Evolutionary conservation across 148 eudicot species (phyloP), one percentile per base, ranked within the genome.

Genomic region (Arbutus unedo): DNA sequence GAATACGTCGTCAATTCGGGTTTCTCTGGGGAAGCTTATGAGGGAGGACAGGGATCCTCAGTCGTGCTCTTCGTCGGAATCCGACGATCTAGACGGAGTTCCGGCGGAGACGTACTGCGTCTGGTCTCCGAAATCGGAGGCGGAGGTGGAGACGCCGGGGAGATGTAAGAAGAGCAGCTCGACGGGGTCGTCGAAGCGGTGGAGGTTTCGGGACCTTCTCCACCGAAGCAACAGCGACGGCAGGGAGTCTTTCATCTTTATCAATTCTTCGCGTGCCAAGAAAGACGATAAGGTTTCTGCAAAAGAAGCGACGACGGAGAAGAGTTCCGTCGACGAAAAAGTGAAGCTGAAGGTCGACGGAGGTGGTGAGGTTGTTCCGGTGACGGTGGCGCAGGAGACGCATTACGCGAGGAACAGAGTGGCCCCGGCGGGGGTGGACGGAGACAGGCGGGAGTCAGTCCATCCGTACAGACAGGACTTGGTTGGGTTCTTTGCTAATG

Each of bases 171-270:
- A 95, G 90, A 93, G 94, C 79, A 85, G 83, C 0, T 94, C 95
- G 74, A 86, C 90, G 8, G 91, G 92, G 8, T 85, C 88, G 19
- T 95, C 98, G 4, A 93, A 87, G 87, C 80, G 94, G 74, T 96
- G 98, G 98, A 89, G 85, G 80, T 79, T 96, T 41, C 86, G 87
- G 21, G 89, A 91, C 64, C 87, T 96, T 45, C 72, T 96, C 15
- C 70, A 81, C 21, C 84, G 98, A 82, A 96, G 98, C 84, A 83
- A 86, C 48, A 96, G 98, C 72, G 98, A 94, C 62, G 98, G 98
- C 23, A 85, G 87, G 81, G 91, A 84, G 18, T 84, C 83, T 55
- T 88, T 90, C 82, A 87, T 87, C 53, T 82, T 90, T 78, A 50
- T 86, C 41, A 57, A 81, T 2, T 82, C 82, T 13, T 19, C 79